Conservation (phyloP, 371 early-diverging fungal genomes). For the Syncephalastrum racemosum region DNA sequence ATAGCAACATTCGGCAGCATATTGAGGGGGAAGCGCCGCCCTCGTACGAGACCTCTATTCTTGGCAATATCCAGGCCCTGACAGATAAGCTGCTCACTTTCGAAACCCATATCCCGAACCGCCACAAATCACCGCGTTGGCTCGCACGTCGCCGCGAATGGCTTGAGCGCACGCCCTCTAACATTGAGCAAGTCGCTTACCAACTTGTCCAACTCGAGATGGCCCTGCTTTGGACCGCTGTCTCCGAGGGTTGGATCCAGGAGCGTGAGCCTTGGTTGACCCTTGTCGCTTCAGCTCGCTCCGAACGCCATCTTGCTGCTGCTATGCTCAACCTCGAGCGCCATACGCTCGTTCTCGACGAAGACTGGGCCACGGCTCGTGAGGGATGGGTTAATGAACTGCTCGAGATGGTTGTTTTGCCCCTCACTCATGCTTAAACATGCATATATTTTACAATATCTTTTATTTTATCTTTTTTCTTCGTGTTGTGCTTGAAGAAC, state of each 20-base stretch:
- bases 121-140: slow-evolving; percentile 53
- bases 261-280: slow-evolving; percentile 53
- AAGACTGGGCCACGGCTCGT: slow-evolving; percentile 28
- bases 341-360: slow-evolving; percentile 48
- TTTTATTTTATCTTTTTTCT: slow-evolving; percentile 2
- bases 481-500: background rate
- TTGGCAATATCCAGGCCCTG: slow-evolving; percentile 38
- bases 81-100: slow-evolving; percentile 32
- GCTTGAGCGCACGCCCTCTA: slow-evolving; percentile 34
- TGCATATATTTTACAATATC: background rate
- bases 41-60: slow-evolving; percentile 47
- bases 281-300: slow-evolving; percentile 38
- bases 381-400: slow-evolving; percentile 46
- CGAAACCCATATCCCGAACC: slow-evolving; percentile 43
- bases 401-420: slow-evolving; percentile 46
- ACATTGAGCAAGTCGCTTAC: slow-evolving; percentile 45
- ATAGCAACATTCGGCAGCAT: slow-evolving; percentile 1
- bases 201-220: slow-evolving; percentile 49
- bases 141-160: slow-evolving; percentile 35
- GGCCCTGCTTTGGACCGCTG: slow-evolving; percentile 50
- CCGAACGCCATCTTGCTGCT: slow-evolving; percentile 48
- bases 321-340: slow-evolving; percentile 46
- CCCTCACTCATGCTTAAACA: slow-evolving; percentile 36
- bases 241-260: slow-evolving; percentile 46
- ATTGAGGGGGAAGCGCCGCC: slow-evolving; percentile 36